Evolutionary conservation across 148 eudicot species (phyloP).

Genomic region (Talinum fruticosum): DNA sequence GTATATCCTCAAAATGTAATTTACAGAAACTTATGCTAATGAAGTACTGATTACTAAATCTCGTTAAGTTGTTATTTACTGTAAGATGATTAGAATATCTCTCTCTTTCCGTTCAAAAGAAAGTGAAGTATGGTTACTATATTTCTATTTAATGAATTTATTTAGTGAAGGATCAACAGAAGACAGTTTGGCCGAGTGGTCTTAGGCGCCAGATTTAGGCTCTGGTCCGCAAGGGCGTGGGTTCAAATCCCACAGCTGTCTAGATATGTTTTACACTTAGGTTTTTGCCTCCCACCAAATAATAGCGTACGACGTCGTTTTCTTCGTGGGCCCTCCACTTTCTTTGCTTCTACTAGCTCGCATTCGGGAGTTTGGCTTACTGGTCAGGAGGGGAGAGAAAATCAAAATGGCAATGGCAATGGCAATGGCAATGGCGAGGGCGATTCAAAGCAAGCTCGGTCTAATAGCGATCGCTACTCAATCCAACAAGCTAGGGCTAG

Average conservation of each 20-base stretch:
- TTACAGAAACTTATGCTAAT: no score
- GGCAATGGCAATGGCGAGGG: constrained; percentile 40
- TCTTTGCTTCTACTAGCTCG: neutral
- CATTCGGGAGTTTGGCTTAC: neutral
- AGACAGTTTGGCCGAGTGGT: constrained; percentile 60
- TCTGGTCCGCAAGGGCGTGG: constrained; percentile 66
- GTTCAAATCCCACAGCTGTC: constrained; percentile 61
- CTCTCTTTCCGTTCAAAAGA: no score
- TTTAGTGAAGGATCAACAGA: no score
- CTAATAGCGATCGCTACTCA: constrained; percentile 28
- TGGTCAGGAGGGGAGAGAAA: constrained; percentile 2
- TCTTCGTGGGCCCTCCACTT: neutral
- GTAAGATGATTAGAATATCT: no score
- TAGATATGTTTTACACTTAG: neutral
- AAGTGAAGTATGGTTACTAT: no score
- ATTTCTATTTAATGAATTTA: no score
- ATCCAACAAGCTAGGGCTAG: constrained; percentile 14
- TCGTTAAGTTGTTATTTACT: no score
- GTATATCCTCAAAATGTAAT: no score
- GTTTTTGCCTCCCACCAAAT: neutral
- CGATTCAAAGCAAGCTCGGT: constrained; percentile 38
- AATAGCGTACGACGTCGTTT: constrained; percentile 7
- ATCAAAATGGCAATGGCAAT: constrained; percentile 37
- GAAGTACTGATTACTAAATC: no score
- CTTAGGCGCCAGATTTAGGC: constrained; percentile 66